Conservation (phyloP, 345 rosid genomes). For the Hibiscus syriacus region DNA sequence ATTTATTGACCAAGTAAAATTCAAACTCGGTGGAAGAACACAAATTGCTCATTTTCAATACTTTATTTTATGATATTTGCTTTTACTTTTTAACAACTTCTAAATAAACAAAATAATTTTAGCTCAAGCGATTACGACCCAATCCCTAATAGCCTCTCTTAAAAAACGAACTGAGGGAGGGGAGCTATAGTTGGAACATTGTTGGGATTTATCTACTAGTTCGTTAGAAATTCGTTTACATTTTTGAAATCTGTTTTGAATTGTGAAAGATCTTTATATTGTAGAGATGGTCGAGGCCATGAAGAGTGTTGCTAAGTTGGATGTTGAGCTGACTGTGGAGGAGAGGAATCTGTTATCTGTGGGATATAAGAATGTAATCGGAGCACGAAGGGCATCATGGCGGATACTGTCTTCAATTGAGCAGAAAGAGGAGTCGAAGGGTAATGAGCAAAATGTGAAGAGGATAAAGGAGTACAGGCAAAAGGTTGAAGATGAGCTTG, state of each 20-base stretch:
- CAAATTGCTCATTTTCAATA: neutral
- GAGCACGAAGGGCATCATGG: conserved; percentile 77
- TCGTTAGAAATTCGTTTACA: neutral
- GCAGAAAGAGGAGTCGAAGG: conserved; percentile 73
- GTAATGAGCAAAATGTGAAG: conserved; percentile 63
- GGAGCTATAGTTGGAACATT: neutral
- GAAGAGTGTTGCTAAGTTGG: conserved; percentile 69
- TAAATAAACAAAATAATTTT: neutral
- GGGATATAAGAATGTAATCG: conserved; percentile 83
- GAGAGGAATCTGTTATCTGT: conserved; percentile 82
- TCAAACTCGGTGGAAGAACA: neutral
- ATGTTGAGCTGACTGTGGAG: conserved; percentile 67
- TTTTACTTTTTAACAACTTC: neutral
- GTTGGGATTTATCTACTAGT: neutral
- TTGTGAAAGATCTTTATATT: neutral
- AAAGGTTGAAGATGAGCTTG: conserved; percentile 68
- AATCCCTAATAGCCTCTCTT: neutral
- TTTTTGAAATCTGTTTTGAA: neutral
- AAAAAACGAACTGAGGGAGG: neutral
- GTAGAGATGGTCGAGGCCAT: conserved; percentile 80
- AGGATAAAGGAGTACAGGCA: conserved; percentile 64
- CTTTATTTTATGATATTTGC: neutral
- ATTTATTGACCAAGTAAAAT: neutral
- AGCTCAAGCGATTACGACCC: neutral
- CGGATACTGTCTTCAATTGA: conserved; percentile 68